Conservation (phyloP, 805 yeast genomes). For the Candida palmyrensis region DNA sequence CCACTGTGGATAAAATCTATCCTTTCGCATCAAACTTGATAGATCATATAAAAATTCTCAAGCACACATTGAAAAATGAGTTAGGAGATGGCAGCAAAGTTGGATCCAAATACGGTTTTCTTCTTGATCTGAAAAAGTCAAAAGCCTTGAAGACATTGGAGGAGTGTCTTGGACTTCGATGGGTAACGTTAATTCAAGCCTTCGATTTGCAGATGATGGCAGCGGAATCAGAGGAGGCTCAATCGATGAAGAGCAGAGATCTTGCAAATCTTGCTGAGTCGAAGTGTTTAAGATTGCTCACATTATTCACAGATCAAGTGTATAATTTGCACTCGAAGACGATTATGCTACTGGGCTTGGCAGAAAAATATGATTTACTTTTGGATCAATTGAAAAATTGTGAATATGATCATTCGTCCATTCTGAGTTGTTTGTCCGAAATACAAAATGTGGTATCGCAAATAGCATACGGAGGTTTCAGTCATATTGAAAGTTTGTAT, state of each 20-base stretch:
- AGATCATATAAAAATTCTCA: constrained; percentile 46
- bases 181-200: constrained; percentile 51
- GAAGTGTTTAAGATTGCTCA: constrained; percentile 16
- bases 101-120: constrained; percentile 34
- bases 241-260: constrained; percentile 1
- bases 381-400: constrained; percentile 12
- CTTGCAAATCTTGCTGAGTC: constrained; percentile 14
- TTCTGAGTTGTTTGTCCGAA: constrained; percentile 8
- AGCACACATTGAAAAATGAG: constrained; percentile 17
- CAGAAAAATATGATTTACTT: neutral
- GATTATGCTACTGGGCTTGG: constrained; percentile 6
- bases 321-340: constrained; percentile 11
- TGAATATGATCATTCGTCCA: constrained; percentile 8
- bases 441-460: constrained; percentile 12
- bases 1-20: constrained; percentile 45
- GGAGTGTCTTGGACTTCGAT: constrained; percentile 35
- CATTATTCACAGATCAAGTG: constrained; percentile 18
- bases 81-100: no score
- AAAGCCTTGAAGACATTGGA: constrained; percentile 27
- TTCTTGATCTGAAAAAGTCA: constrained; percentile 33
- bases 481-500: constrained; percentile 14
- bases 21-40: constrained; percentile 52
- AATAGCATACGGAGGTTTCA: constrained; percentile 13
- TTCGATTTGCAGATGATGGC: constrained; percentile 38
- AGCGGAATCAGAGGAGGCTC: constrained; percentile 6